Evolutionary conservation across 768 basidiomycete genomes (phyloP).

Genomic region (Pisolithus albus): DNA sequence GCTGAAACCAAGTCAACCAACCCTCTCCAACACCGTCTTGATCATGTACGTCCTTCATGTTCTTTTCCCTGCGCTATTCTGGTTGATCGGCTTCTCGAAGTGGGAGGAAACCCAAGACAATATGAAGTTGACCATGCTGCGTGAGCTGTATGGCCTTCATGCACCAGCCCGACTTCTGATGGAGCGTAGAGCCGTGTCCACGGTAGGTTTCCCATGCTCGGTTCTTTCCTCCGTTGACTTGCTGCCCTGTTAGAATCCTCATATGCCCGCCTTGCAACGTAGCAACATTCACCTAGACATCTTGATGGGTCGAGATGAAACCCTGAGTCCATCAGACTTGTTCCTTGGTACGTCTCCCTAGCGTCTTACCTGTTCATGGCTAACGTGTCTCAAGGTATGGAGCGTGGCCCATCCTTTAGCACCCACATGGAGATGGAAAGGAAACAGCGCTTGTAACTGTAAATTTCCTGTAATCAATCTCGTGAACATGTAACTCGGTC

Average conservation of each 20-base stretch:
- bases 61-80: neutral
- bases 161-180: slow-evolving; percentile 86
- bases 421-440: slow-evolving; percentile 66
- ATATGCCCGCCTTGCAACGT: slow-evolving; percentile 55
- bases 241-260: slow-evolving; percentile 44
- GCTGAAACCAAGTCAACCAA: slow-evolving; percentile 60
- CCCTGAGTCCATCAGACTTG: slow-evolving; percentile 69
- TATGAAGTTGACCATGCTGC: slow-evolving; percentile 74
- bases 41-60: slow-evolving; percentile 50
- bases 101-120: slow-evolving; percentile 94
- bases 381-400: slow-evolving; percentile 39
- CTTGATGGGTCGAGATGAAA: slow-evolving; percentile 87
- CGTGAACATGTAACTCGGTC: too few relatives aligned
- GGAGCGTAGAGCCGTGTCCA: slow-evolving; percentile 83
- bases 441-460: slow-evolving; percentile 39
- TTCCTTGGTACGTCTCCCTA: slow-evolving; percentile 54
- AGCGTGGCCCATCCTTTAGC: slow-evolving; percentile 42
- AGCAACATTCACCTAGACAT: slow-evolving; percentile 89
- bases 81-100: slow-evolving; percentile 33
- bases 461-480: slow-evolving; percentile 4
- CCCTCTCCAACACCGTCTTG: slow-evolving; percentile 61
- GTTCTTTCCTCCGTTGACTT: neutral
- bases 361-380: slow-evolving; percentile 1
- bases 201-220: slow-evolving; percentile 41
- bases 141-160: slow-evolving; percentile 80